phyloP scores from a whole-genome alignment of 75 land plant species.

The Pinus tabuliformis region DNA sequence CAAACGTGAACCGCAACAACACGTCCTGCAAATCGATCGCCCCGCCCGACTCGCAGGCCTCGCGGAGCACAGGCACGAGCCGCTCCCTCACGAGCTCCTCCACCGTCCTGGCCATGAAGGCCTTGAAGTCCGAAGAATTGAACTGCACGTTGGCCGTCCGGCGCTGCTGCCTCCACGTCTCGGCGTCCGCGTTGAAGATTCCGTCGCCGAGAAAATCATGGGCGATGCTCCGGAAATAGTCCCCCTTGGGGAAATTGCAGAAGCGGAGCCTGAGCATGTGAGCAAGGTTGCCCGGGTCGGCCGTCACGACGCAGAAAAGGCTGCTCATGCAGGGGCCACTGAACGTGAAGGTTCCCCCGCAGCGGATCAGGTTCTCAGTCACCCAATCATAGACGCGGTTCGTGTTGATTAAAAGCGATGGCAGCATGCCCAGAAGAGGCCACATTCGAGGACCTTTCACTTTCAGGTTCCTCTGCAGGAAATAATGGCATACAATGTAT shows the following conservation, averaged over 20 bases:
- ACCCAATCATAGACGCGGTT: constrained; percentile 13
- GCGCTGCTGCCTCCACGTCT: constrained; percentile 24
- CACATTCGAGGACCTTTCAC: not conserved
- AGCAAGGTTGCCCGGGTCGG: constrained; percentile 11
- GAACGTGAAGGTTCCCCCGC: constrained; percentile 19
- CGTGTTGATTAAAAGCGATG: not conserved
- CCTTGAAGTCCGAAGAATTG: constrained; percentile 15
- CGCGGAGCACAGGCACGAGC: not conserved
- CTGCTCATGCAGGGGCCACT: constrained; percentile 8
- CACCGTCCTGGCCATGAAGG: constrained; percentile 19
- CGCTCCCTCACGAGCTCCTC: constrained; percentile 15
- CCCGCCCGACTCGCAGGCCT: not conserved
- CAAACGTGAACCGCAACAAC: constrained; percentile 32
- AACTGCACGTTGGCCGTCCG: constrained; percentile 34
- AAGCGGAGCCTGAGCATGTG: constrained; percentile 10
- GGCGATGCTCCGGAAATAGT: not conserved
- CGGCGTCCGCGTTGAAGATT: constrained; percentile 28
- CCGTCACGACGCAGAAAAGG: constrained; percentile 12
- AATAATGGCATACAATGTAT: not conserved
- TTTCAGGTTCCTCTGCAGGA: not conserved
- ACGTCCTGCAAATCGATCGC: constrained; percentile 25
- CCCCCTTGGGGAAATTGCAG: constrained; percentile 1
- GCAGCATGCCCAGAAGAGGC: constrained; percentile 17
- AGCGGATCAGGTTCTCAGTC: not conserved
- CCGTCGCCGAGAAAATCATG: constrained; percentile 32